Conservation (phyloP, 306 rosid species). For the Vigna angularis region DNA sequence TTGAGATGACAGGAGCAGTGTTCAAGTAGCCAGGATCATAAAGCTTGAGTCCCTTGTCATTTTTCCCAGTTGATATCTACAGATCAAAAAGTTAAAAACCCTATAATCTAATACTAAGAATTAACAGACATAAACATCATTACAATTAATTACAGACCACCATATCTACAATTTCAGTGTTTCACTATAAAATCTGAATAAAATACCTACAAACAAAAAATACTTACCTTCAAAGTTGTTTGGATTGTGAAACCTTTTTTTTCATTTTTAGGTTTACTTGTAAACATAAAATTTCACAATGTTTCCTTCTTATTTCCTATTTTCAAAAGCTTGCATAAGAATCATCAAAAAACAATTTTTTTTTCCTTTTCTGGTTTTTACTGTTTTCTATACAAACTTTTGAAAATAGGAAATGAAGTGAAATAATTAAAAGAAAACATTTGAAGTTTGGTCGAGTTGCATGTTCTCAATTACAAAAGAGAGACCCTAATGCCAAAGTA, state of each 20-base stretch:
- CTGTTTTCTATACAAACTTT: background rate
- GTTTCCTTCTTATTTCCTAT: background rate
- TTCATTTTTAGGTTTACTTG: background rate
- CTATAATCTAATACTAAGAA: background rate
- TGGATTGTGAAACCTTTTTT: background rate
- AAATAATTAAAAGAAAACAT: background rate
- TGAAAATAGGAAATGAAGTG: background rate
- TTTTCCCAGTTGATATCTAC: slow-evolving; percentile 71
- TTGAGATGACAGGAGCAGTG: slow-evolving; percentile 87
- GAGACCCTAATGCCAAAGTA: background rate
- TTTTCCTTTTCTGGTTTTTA: background rate
- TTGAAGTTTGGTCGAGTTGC: background rate
- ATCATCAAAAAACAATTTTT: background rate
- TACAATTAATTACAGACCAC: background rate
- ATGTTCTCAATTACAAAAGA: slow-evolving; percentile 4
- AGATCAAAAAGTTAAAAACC: slow-evolving; percentile 13
- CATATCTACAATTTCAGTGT: slow-evolving; percentile 28
- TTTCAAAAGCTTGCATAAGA: background rate
- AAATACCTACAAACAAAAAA: background rate
- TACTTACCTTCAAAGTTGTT: background rate
- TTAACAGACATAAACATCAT: background rate
- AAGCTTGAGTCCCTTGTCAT: slow-evolving; percentile 87
- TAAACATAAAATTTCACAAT: background rate
- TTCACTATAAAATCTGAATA: background rate
- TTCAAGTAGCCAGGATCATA: slow-evolving; percentile 93